phyloP scores from a whole-genome alignment of 805 yeast genomes.

The Teunomyces funiuensis region DNA sequence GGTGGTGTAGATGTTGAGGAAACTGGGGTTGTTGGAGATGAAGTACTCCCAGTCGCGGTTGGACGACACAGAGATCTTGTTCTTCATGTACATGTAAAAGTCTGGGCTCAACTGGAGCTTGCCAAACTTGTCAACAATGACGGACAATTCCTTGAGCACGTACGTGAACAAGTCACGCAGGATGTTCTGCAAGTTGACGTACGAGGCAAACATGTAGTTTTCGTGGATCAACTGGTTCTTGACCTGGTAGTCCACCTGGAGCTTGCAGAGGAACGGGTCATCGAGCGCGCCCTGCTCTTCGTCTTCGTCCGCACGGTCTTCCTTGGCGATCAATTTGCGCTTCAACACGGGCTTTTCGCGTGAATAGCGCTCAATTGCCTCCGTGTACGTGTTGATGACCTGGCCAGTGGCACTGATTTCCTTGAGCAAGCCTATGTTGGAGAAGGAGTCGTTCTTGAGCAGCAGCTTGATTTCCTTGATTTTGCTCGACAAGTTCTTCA shows the following conservation, averaged over 20 bases:
- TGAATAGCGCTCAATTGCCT: conserved; percentile 34
- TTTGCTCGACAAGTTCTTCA: conserved; percentile 34
- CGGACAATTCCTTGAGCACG: conserved; percentile 36
- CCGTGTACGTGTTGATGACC: conserved; percentile 40
- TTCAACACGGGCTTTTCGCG: conserved; percentile 35
- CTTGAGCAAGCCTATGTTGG: conserved; percentile 32
- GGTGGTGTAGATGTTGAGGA: conserved; percentile 22
- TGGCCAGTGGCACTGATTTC: conserved; percentile 60
- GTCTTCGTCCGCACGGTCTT: conserved; percentile 24
- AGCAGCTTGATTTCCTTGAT: conserved; percentile 43
- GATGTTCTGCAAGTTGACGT: conserved; percentile 41
- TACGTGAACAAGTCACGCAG: conserved; percentile 38
- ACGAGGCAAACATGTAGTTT: conserved; percentile 42
- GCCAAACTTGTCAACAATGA: conserved; percentile 33
- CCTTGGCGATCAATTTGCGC: conserved; percentile 15
- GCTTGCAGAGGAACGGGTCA: conserved; percentile 43
- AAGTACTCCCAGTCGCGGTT: conserved; percentile 40
- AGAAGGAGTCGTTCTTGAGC: conserved; percentile 41
- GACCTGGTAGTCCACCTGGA: conserved; percentile 39
- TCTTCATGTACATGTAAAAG: conserved; percentile 24
- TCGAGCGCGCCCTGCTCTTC: conserved; percentile 29
- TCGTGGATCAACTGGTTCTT: conserved; percentile 42
- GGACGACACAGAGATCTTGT: conserved; percentile 25
- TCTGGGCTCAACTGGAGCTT: conserved; percentile 25
- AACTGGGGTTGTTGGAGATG: conserved; percentile 30